These are phyloP conservation scores for Steccherinum ochraceum DNA, from an alignment of 768 basidiomycete genomes.

Conservation along the genomic window DNA sequence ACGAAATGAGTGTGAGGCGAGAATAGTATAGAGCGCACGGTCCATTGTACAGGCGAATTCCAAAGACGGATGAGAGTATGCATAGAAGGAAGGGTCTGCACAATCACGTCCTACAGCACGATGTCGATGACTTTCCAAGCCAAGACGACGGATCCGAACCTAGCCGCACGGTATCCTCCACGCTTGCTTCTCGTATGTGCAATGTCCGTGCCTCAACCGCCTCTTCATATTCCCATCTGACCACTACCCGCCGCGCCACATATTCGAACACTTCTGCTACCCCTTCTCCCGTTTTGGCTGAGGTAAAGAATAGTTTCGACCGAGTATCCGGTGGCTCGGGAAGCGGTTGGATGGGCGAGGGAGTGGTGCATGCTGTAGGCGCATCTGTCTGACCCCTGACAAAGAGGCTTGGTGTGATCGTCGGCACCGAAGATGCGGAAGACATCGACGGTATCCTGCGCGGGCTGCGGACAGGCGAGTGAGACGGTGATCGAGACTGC, in stretches of 20 bases:
- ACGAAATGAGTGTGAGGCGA: background rate
- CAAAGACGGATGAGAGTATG: background rate
- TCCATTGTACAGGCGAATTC: background rate
- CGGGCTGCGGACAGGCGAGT: conserved; percentile 18
- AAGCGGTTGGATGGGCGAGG: conserved; percentile 7
- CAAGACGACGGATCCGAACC: conserved; percentile 3
- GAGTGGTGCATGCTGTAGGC: conserved; percentile 19
- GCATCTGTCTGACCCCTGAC: conserved; percentile 16
- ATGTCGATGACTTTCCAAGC: background rate
- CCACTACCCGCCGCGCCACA: conserved; percentile 55
- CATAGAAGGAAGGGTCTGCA: background rate
- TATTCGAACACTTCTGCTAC: conserved; percentile 75
- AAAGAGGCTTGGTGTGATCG: conserved; percentile 58
- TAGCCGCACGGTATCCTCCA: conserved; percentile 32
- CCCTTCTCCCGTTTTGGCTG: conserved; percentile 72
- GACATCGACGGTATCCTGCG: conserved; percentile 28
- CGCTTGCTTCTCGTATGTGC: conserved; percentile 32
- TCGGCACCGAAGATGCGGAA: conserved; percentile 42
- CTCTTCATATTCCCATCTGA: conserved; percentile 65
- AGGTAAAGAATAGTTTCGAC: conserved; percentile 67
- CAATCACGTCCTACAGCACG: background rate
- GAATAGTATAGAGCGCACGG: background rate
- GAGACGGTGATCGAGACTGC: conserved; percentile 18
- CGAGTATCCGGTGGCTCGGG: conserved; percentile 39
- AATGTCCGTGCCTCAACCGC: conserved; percentile 39